These are phyloP conservation scores for Poa annua DNA, from an alignment of 176 grass and related monocot genomes.

Conservation along the genomic window DNA sequence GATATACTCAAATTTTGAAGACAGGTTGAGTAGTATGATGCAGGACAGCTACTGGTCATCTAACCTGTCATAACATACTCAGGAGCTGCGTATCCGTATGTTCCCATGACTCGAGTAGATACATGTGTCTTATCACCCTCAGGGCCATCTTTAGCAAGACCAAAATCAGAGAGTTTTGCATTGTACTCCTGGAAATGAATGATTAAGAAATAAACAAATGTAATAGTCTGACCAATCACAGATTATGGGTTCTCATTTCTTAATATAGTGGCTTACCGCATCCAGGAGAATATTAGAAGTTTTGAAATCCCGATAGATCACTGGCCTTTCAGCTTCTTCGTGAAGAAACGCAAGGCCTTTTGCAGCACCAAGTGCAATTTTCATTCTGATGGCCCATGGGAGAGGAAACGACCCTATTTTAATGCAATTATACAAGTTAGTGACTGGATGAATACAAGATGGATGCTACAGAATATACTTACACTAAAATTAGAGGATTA, in stretches of 20 bases:
- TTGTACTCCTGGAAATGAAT: constrained; percentile 83
- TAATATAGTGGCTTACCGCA: constrained; percentile 56
- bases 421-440: constrained; percentile 40
- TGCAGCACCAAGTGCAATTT: constrained; percentile 97
- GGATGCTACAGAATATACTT: constrained; percentile 24
- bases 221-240: constrained; percentile 30
- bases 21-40: constrained; percentile 36
- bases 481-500: constrained; percentile 1
- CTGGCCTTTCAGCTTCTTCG: constrained; percentile 99
- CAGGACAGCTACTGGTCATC: constrained; percentile 19
- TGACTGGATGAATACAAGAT: constrained; percentile 18
- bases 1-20: constrained; percentile 11
- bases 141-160: constrained; percentile 98
- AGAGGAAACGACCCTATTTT: constrained; percentile 83
- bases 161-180: constrained; percentile 98
- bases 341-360: constrained; percentile 96
- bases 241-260: constrained; percentile 5
- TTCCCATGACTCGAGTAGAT: constrained; percentile 98
- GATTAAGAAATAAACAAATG: constrained; percentile 34
- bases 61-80: constrained; percentile 99
- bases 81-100: constrained; percentile 95
- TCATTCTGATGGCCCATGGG: constrained; percentile 94
- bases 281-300: constrained; percentile 97
- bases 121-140: constrained; percentile 99
- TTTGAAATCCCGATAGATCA: constrained; percentile 99